These are phyloP conservation scores for Cutaneotrichosporon arboriforme DNA, from an alignment of 1,284 basidiomycete species.

Conservation along the genomic window DNA sequence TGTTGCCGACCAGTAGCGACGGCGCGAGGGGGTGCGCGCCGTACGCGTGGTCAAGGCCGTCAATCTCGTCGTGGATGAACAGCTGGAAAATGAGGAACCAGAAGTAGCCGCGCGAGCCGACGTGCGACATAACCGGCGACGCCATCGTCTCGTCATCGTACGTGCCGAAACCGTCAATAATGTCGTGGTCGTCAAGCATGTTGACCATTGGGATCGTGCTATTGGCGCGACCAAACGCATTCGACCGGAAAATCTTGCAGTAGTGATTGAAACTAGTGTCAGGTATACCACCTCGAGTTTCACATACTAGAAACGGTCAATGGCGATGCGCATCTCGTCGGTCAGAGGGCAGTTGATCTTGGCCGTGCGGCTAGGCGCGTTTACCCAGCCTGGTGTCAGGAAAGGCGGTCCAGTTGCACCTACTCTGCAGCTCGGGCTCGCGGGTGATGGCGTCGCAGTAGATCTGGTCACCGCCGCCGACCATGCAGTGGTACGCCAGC, in stretches of 20 bases:
- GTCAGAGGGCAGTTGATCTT: slow-evolving; percentile 64
- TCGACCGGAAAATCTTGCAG: slow-evolving; percentile 74
- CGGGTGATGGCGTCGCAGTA: slow-evolving; percentile 50
- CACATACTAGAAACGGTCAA: slow-evolving; percentile 62
- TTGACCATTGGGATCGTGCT: slow-evolving; percentile 70
- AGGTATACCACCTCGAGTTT: not conserved
- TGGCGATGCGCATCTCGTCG: slow-evolving; percentile 65
- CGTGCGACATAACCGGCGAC: slow-evolving; percentile 65
- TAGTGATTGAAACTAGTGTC: slow-evolving; percentile 71
- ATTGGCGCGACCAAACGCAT: slow-evolving; percentile 88
- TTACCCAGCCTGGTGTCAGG: slow-evolving; percentile 65
- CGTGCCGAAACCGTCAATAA: slow-evolving; percentile 88
- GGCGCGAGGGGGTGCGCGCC: slow-evolving; percentile 60
- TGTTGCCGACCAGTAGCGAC: slow-evolving; percentile 66
- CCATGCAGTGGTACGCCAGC: slow-evolving; percentile 70
- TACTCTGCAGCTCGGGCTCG: slow-evolving; percentile 51
- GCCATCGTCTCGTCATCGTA: slow-evolving; percentile 67
- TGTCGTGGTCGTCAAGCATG: slow-evolving; percentile 59
- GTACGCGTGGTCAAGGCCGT: slow-evolving; percentile 60
- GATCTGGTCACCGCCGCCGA: slow-evolving; percentile 50
- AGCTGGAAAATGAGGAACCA: slow-evolving; percentile 86
- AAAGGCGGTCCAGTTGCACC: slow-evolving; percentile 1
- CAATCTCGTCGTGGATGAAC: slow-evolving; percentile 69
- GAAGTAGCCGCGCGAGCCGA: slow-evolving; percentile 75
- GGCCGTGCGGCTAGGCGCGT: slow-evolving; percentile 58